Percentiles rank a stretch among this genome's conserved stretches.
These are phyloP conservation scores for Rubroboletus pulcherrimus DNA, from an alignment of 768 basidiomycete genomes.

Conservation along the genomic window DNA sequence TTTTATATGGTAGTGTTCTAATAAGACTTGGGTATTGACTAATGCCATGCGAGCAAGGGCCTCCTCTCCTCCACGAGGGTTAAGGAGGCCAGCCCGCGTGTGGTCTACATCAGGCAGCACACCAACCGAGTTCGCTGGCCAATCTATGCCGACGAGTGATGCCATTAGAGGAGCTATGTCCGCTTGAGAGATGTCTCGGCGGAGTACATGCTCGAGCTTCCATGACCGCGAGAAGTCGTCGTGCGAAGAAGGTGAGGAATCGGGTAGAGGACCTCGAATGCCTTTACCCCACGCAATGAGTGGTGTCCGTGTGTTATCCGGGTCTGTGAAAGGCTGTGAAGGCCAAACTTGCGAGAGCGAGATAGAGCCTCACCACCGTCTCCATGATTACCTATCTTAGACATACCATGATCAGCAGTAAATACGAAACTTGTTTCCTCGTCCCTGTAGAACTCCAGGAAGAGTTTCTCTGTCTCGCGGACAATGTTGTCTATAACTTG, in stretches of 20 bases:
- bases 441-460: slow-evolving; percentile 63
- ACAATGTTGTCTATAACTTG: slow-evolving; percentile 75
- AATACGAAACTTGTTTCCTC: slow-evolving; percentile 73
- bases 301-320: slow-evolving; percentile 85
- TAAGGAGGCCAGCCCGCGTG: slow-evolving; percentile 54
- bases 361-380: slow-evolving; percentile 60
- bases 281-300: slow-evolving; percentile 81
- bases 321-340: slow-evolving; percentile 47
- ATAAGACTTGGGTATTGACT: slow-evolving; percentile 64
- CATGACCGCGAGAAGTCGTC: slow-evolving; percentile 68
- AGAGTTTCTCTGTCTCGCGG: slow-evolving; percentile 54
- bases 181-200: slow-evolving; percentile 80
- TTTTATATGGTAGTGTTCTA: slow-evolving; percentile 77
- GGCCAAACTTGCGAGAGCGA: background rate
- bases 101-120: slow-evolving; percentile 74
- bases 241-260: slow-evolving; percentile 54
- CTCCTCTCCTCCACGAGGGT: slow-evolving; percentile 42
- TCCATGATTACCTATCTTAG: slow-evolving; percentile 82
- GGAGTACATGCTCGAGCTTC: slow-evolving; percentile 52
- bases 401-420: slow-evolving; percentile 92
- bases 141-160: slow-evolving; percentile 62
- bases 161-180: slow-evolving; percentile 80
- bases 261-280: slow-evolving; percentile 63
- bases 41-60: slow-evolving; percentile 51
- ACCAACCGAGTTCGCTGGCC: slow-evolving; percentile 83